Evolutionary conservation across 257 asterid genomes (phyloP).

Genomic region (Salvia splendens): DNA sequence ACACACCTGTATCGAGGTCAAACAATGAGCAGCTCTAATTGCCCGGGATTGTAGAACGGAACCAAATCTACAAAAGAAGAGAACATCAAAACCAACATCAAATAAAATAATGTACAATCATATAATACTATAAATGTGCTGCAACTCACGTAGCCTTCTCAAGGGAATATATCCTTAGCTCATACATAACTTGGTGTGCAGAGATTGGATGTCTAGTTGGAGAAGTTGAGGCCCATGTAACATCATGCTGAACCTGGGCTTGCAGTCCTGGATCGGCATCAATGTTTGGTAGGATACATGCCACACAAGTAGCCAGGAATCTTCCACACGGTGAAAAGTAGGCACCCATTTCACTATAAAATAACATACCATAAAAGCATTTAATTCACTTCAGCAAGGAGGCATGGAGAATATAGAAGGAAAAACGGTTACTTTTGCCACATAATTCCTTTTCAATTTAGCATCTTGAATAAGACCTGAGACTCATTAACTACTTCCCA

Average conservation of each 20-base stretch:
- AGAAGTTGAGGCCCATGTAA: conserved; percentile 74
- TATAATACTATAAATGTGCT: conserved; percentile 2
- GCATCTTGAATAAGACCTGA: conserved; percentile 24
- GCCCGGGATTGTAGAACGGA: conserved; percentile 82
- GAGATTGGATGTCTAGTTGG: conserved; percentile 97
- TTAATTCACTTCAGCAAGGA: conserved; percentile 25
- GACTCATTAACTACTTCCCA: conserved; percentile 11
- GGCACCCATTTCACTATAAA: conserved; percentile 89
- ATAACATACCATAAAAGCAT: conserved; percentile 17
- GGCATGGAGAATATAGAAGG: neutral
- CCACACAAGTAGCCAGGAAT: conserved; percentile 95
- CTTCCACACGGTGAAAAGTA: conserved; percentile 98
- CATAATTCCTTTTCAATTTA: conserved; percentile 3
- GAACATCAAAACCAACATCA: conserved; percentile 26
- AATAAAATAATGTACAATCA: conserved; percentile 17
- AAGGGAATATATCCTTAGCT: conserved; percentile 87
- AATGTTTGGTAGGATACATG: conserved; percentile 76
- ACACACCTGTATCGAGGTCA: conserved; percentile 95
- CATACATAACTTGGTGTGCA: conserved; percentile 88
- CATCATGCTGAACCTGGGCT: conserved; percentile 67
- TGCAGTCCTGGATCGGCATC: conserved; percentile 74
- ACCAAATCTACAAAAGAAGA: conserved; percentile 67
- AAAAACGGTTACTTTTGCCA: conserved; percentile 20
- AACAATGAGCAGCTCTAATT: conserved; percentile 98
- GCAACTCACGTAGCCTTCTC: conserved; percentile 86